phyloP scores from a whole-genome alignment of 2,329 filamentous ascomycete species.

The Xylariaceae sp. region DNA sequence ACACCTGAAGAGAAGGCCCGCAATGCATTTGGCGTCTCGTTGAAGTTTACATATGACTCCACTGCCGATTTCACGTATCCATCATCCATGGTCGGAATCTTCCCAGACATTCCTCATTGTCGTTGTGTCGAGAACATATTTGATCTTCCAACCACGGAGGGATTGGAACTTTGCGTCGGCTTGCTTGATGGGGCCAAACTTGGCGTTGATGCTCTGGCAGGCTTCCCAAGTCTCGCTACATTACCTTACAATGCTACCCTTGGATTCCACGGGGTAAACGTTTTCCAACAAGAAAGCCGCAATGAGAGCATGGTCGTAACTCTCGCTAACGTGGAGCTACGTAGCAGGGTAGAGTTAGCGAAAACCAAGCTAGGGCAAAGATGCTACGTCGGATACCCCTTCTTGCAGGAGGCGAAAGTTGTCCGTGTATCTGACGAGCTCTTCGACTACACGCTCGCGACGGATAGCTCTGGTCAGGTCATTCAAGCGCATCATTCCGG shows the following conservation, averaged over 20 bases:
- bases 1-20: slow-evolving; percentile 76
- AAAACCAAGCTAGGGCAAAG: slow-evolving; percentile 80
- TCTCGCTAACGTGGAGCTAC: slow-evolving; percentile 71
- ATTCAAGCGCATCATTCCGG: slow-evolving; percentile 71
- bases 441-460: slow-evolving; percentile 79
- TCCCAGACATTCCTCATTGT: slow-evolving; percentile 85
- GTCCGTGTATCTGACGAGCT: slow-evolving; percentile 88
- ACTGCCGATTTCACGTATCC: slow-evolving; percentile 81
- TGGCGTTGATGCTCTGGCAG: slow-evolving; percentile 81
- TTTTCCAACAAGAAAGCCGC: slow-evolving; percentile 93
- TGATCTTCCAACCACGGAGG: slow-evolving; percentile 89
- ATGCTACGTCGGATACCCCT: slow-evolving; percentile 92
- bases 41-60: slow-evolving; percentile 88
- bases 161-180: slow-evolving; percentile 81
- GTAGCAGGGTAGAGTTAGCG: slow-evolving; percentile 71
- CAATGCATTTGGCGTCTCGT: slow-evolving; percentile 87
- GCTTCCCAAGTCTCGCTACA: slow-evolving; percentile 88
- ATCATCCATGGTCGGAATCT: slow-evolving; percentile 84
- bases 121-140: slow-evolving; percentile 96
- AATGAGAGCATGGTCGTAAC: slow-evolving; percentile 97
- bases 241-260: slow-evolving; percentile 81
- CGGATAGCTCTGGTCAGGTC: slow-evolving; percentile 63
- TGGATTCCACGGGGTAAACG: slow-evolving; percentile 86
- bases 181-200: slow-evolving; percentile 83
- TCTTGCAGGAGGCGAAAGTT: slow-evolving; percentile 91